These are phyloP conservation scores for Scopulariopsis brevicaulis DNA, from an alignment of 2,329 filamentous ascomycete species.

Conservation along the genomic window DNA sequence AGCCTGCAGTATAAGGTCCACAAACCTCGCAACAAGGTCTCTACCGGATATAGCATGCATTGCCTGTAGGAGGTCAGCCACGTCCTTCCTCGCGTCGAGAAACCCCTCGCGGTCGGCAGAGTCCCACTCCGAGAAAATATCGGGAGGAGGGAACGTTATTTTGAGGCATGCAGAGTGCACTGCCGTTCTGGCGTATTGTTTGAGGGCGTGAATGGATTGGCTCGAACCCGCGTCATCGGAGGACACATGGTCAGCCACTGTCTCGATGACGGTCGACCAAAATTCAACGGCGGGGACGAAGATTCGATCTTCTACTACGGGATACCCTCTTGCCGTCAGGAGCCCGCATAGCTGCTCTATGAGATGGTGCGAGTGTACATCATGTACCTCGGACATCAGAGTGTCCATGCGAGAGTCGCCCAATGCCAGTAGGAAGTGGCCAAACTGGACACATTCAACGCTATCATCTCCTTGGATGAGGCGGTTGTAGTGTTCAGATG, in stretches of 20 bases:
- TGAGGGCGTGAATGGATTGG: constrained; percentile 17
- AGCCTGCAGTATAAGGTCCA: constrained; percentile 22
- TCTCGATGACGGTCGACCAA: constrained; percentile 68
- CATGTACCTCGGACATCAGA: constrained; percentile 37
- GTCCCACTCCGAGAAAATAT: constrained; percentile 55
- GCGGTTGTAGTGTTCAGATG: constrained; percentile 39
- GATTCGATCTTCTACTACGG: constrained; percentile 62
- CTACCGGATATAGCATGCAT: constrained; percentile 52
- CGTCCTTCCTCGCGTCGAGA: constrained; percentile 63
- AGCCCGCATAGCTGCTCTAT: constrained; percentile 52
- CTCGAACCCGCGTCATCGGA: constrained; percentile 34
- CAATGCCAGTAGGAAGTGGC: constrained; percentile 55
- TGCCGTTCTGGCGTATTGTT: constrained; percentile 40
- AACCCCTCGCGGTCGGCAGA: constrained; percentile 57
- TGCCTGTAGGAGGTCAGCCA: constrained; percentile 66
- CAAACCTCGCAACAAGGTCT: constrained; percentile 44
- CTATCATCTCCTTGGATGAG: constrained; percentile 50
- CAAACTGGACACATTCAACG: constrained; percentile 54
- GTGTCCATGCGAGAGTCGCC: constrained; percentile 53
- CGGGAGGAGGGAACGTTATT: constrained; percentile 52
- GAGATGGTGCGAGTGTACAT: constrained; percentile 38
- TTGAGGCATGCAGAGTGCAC: constrained; percentile 58
- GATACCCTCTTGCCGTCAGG: constrained; percentile 52
- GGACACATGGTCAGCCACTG: constrained; percentile 46
- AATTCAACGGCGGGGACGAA: constrained; percentile 69